phyloP scores from a whole-genome alignment of 345 rosid genomes.

The Gossypium herbaceum region DNA sequence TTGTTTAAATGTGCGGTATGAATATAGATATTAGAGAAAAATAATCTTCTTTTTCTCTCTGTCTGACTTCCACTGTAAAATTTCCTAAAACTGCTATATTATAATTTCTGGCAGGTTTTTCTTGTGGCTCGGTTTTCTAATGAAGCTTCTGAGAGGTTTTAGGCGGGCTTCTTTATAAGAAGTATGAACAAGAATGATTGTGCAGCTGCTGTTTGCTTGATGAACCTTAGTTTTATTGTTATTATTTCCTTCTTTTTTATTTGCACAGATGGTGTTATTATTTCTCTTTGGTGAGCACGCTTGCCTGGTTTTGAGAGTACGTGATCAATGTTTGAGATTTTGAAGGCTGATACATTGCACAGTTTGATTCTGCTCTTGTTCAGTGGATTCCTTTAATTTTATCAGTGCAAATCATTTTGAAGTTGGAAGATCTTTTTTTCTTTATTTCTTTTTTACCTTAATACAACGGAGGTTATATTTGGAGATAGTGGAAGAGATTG shows the following conservation, averaged over 20 bases:
- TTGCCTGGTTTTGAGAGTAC: constrained; percentile 1
- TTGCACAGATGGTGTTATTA: constrained; percentile 18
- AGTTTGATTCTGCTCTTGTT: not conserved
- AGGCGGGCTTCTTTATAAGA: constrained; percentile 33
- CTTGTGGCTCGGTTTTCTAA: constrained; percentile 38
- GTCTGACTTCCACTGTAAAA: not conserved
- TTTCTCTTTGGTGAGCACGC: constrained; percentile 3
- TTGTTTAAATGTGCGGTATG: constrained; percentile 55
- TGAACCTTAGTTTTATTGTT: not conserved
- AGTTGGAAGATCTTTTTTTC: not conserved
- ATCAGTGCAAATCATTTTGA: not conserved
- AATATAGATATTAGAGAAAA: not conserved
- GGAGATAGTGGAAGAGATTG: too few species aligned
- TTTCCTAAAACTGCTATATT: not conserved
- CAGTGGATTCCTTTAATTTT: not conserved
- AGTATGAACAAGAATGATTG: constrained; percentile 27
- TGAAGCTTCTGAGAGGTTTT: constrained; percentile 41
- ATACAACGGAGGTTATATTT: too few species aligned
- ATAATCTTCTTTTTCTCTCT: not conserved
- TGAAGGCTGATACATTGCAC: not conserved
- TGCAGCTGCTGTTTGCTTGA: constrained; percentile 30
- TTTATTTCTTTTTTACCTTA: too few species aligned
- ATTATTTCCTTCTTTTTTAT: not conserved
- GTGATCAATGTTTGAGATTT: not conserved
- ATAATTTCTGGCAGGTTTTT: constrained; percentile 39